phyloP scores from a whole-genome alignment of 257 asterid species.

The Scutellaria barbata region DNA sequence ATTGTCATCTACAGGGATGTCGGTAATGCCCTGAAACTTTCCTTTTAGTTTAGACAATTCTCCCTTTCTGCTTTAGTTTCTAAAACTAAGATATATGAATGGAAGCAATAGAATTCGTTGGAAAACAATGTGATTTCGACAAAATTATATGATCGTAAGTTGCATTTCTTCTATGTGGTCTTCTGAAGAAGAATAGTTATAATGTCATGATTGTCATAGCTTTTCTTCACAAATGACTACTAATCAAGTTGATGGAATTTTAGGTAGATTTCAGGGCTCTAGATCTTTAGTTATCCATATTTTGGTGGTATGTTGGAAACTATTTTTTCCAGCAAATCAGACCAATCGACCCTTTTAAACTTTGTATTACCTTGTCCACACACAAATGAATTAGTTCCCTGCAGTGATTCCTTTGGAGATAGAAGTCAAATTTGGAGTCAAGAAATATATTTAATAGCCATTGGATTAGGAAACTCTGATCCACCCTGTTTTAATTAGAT shows the following conservation, averaged over 20 bases:
- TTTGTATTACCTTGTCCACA: conserved; percentile 11
- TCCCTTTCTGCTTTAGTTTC: conserved; percentile 5
- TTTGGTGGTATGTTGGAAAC: conserved; percentile 24
- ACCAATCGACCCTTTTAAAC: neutral
- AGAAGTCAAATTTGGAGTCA: conserved; percentile 14
- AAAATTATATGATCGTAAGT: neutral
- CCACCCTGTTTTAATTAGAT: conserved; percentile 10
- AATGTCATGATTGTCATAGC: conserved; percentile 9
- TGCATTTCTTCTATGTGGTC: conserved; percentile 18
- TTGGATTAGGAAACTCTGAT: conserved; percentile 28
- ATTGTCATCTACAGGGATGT: conserved; percentile 48
- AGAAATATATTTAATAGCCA: neutral
- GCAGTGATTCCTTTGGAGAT: conserved; percentile 10
- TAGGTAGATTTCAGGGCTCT: conserved; percentile 8
- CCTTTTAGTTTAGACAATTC: conserved; percentile 12
- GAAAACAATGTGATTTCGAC: conserved; percentile 1
- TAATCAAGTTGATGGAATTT: conserved; percentile 20
- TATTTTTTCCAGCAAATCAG: conserved; percentile 12
- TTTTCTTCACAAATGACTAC: conserved; percentile 21
- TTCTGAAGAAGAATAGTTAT: conserved; percentile 1
- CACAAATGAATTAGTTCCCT: conserved; percentile 13
- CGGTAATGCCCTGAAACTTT: conserved; percentile 49
- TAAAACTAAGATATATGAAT: neutral
- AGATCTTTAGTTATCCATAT: conserved; percentile 15
- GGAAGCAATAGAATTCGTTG: conserved; percentile 14